Evolutionary conservation across 2,329 filamentous ascomycete genomes (phyloP).

Genomic region (Thermoascus crustaceus): DNA sequence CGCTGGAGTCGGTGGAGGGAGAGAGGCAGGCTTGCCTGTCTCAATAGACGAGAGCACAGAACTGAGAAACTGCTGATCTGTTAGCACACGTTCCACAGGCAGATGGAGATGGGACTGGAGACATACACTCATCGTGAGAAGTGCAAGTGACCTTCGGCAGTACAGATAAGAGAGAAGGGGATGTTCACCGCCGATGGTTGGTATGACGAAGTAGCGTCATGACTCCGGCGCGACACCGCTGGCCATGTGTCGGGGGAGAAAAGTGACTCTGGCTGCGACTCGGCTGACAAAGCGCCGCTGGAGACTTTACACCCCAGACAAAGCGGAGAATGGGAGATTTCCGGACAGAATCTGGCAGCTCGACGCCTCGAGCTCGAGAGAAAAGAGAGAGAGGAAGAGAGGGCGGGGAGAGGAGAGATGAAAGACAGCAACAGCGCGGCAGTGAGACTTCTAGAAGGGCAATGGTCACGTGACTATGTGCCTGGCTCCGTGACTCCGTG

Average conservation of each 20-base stretch:
- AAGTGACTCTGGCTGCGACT: background rate
- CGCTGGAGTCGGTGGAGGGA: constrained; percentile 14
- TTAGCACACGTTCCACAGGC: constrained; percentile 13
- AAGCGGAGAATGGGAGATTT: too few relatives aligned
- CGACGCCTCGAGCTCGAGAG: background rate
- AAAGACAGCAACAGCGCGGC: constrained; percentile 11
- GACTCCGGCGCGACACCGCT: constrained; percentile 25
- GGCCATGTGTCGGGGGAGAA: constrained; percentile 7
- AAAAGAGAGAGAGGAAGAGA: constrained; percentile 3
- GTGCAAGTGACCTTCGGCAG: constrained; percentile 3
- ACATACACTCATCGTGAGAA: constrained; percentile 33
- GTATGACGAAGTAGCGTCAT: constrained; percentile 32
- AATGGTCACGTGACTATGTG: constrained; percentile 7
- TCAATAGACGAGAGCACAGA: constrained; percentile 45
- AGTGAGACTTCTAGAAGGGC: constrained; percentile 17
- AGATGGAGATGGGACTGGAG: background rate
- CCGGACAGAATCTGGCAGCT: background rate
- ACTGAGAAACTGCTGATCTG: constrained; percentile 38
- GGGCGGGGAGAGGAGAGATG: constrained; percentile 7
- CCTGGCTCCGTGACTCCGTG: too few relatives aligned
- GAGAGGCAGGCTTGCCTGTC: constrained; percentile 29
- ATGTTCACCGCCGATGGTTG: constrained; percentile 32
- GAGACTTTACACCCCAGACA: too few relatives aligned
- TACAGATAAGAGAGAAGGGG: constrained; percentile 10
- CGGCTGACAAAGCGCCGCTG: background rate